A percentile compares a stretch with the other conserved stretches of the same genome.
These are phyloP conservation scores for Aquilaria agallochum DNA, from an alignment of 441 rosid genomes.

Conservation along the genomic window DNA sequence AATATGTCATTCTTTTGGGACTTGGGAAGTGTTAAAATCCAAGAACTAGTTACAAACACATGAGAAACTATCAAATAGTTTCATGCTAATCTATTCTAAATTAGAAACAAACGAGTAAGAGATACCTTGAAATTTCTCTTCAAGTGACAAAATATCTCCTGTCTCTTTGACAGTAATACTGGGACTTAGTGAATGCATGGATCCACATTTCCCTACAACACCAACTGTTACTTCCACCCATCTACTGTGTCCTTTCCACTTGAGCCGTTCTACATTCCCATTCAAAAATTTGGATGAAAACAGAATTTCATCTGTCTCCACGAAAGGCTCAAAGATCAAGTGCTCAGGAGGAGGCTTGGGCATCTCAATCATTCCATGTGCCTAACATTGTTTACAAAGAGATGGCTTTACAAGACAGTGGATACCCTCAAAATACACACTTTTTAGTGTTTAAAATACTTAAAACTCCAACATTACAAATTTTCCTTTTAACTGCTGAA, in stretches of 20 bases:
- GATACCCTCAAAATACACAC: too few species aligned
- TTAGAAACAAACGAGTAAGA: not conserved
- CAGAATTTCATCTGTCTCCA: conserved; percentile 85
- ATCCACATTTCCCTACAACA: conserved; percentile 70
- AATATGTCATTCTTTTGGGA: too few species aligned
- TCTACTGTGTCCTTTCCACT: conserved; percentile 69
- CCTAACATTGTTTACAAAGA: conserved; percentile 35
- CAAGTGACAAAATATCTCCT: conserved; percentile 91
- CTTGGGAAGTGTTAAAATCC: not conserved
- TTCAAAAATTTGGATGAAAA: conserved; percentile 52
- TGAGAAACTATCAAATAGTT: not conserved
- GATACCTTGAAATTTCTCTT: conserved; percentile 96
- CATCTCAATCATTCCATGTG: conserved; percentile 96
- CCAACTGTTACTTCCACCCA: conserved; percentile 98
- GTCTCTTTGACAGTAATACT: conserved; percentile 91
- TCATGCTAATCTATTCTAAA: conserved; percentile 1
- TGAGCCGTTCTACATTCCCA: conserved; percentile 34
- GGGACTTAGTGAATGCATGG: conserved; percentile 82
- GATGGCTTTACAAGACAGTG: too few species aligned
- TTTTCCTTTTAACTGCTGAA: too few species aligned
- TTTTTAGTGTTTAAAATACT: too few species aligned
- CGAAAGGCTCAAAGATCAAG: conserved; percentile 86
- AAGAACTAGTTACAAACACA: not conserved
- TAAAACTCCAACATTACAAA: too few species aligned
- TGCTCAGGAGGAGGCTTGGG: conserved; percentile 82